phyloP scores from a whole-genome alignment of 2,329 filamentous ascomycete species.

The Penicillium concentricum region DNA sequence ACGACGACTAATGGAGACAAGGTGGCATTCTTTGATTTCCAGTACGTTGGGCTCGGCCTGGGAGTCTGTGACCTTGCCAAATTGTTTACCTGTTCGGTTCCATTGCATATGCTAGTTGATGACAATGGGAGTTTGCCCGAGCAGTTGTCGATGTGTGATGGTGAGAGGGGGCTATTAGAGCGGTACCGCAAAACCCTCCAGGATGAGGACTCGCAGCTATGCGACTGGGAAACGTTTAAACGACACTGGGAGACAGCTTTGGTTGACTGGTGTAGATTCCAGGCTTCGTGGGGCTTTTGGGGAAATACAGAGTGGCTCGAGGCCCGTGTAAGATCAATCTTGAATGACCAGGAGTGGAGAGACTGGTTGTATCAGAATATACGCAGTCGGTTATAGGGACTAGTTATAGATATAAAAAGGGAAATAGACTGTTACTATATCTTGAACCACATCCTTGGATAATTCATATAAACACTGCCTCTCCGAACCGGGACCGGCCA shows the following conservation, averaged over 20 bases:
- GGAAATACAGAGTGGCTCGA: conserved; percentile 60
- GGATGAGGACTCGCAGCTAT: conserved; percentile 33
- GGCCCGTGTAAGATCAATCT: conserved; percentile 53
- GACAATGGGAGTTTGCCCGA: conserved; percentile 31
- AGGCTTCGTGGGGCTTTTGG: conserved; percentile 63
- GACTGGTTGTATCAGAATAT: conserved; percentile 43
- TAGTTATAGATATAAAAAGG: not conserved
- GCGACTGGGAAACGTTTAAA: conserved; percentile 55
- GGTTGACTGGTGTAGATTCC: conserved; percentile 66
- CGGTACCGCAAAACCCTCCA: conserved; percentile 42
- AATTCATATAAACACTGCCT: too few species aligned
- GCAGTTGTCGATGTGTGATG: conserved; percentile 50
- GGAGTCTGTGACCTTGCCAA: conserved; percentile 68
- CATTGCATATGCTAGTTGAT: conserved; percentile 51
- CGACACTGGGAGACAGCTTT: conserved; percentile 66
- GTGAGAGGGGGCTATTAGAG: conserved; percentile 54
- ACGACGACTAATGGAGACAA: conserved; percentile 49
- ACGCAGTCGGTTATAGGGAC: not conserved
- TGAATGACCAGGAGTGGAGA: conserved; percentile 48
- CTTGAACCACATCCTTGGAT: not conserved
- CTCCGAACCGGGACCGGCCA: too few species aligned
- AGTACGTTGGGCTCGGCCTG: conserved; percentile 64
- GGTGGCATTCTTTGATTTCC: conserved; percentile 68
- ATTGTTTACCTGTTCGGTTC: conserved; percentile 65
- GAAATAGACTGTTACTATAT: not conserved